phyloP scores from a whole-genome alignment of 805 yeast species.

The Ogataea corticis region DNA sequence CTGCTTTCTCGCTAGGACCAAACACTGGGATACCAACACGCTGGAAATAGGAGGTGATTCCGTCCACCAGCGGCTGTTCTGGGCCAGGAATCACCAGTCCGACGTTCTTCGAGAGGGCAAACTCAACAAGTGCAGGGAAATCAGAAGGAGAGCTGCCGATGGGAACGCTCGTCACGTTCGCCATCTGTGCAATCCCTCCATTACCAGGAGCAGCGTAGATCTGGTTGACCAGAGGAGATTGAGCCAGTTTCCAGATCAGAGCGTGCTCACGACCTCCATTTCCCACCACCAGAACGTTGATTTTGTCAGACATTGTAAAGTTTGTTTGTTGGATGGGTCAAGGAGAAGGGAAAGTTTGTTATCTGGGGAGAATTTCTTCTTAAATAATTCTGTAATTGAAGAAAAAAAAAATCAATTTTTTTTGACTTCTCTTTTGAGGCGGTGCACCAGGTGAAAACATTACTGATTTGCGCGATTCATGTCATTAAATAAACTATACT shows the following conservation, averaged over 20 bases:
- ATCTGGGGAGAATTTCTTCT: background rate
- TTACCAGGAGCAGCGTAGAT: conserved; percentile 96
- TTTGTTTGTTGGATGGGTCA: background rate
- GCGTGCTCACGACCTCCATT: conserved; percentile 99
- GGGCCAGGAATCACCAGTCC: conserved; percentile 94
- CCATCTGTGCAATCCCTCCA: conserved; percentile 75
- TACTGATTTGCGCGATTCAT: no score
- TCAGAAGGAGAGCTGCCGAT: conserved; percentile 66
- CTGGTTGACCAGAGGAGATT: conserved; percentile 67
- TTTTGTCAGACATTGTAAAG: conserved; percentile 19
- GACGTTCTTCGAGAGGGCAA: conserved; percentile 68
- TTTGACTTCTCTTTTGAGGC: background rate
- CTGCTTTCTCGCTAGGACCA: conserved; percentile 93
- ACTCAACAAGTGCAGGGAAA: conserved; percentile 67
- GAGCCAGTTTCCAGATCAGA: conserved; percentile 84
- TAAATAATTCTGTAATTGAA: conserved; percentile 1
- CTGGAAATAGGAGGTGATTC: conserved; percentile 70
- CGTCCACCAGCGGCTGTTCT: conserved; percentile 98
- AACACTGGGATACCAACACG: conserved; percentile 91
- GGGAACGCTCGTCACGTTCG: conserved; percentile 68
- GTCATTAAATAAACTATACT: no score
- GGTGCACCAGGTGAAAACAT: no score
- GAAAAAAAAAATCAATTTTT: conserved; percentile 7
- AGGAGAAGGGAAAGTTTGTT: background rate
- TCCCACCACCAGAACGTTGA: conserved; percentile 82